phyloP scores from a whole-genome alignment of 2,329 filamentous ascomycete genomes.

The Penicillium italicum region DNA sequence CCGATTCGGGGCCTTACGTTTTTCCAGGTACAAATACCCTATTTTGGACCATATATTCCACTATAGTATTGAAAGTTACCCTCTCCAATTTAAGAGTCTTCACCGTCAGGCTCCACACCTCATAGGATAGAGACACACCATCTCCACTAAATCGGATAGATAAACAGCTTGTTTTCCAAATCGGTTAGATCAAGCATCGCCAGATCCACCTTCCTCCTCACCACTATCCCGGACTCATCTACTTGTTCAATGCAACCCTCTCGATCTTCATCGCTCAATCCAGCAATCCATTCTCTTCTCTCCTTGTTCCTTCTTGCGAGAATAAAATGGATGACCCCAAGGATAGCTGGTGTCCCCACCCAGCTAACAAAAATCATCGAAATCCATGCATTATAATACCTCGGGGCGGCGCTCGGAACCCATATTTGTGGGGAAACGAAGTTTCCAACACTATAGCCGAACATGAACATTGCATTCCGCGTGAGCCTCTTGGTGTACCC shows the following conservation, averaged over 20 bases:
- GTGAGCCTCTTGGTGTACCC: not conserved
- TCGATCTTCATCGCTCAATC: not conserved
- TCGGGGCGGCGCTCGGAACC: not conserved
- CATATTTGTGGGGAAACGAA: not conserved
- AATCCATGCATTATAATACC: not conserved
- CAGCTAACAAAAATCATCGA: not conserved
- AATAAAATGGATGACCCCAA: not conserved
- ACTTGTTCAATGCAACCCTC: not conserved
- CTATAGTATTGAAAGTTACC: too few species aligned
- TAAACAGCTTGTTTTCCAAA: not conserved
- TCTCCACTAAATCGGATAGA: not conserved
- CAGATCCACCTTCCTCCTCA: not conserved
- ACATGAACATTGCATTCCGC: not conserved
- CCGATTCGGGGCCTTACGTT: too few species aligned
- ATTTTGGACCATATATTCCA: too few species aligned
- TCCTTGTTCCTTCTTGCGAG: not conserved
- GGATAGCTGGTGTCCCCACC: not conserved
- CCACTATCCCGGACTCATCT: not conserved
- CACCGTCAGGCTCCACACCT: too few species aligned
- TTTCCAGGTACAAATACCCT: too few species aligned
- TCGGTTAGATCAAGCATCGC: not conserved
- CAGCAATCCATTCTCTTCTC: not conserved
- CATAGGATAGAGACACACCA: not conserved
- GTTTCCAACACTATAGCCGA: not conserved
- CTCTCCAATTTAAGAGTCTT: too few species aligned